Percentiles rank a stretch among this genome's conserved stretches.
phyloP scores from a whole-genome alignment of 2,329 filamentous ascomycete genomes.

The Chlorencoelia australis region DNA sequence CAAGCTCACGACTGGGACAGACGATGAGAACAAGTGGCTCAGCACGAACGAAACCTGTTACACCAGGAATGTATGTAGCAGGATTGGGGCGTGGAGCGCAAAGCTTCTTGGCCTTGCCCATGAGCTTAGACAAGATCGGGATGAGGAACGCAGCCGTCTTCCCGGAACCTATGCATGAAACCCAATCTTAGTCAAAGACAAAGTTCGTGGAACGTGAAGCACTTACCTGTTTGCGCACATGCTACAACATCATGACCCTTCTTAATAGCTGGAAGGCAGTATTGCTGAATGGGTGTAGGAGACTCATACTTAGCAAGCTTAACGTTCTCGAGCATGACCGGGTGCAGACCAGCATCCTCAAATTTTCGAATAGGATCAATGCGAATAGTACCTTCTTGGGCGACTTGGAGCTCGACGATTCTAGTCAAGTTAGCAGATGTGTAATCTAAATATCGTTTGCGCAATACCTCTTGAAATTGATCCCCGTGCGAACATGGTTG shows the following conservation, averaged over 20 bases:
- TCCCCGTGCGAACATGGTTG: constrained; percentile 40
- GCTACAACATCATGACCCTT: constrained; percentile 74
- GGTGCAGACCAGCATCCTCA: constrained; percentile 72
- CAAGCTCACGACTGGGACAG: constrained; percentile 79
- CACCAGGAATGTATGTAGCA: constrained; percentile 39
- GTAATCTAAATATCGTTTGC: neutral
- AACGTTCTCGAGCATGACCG: constrained; percentile 71
- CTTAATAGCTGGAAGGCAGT: constrained; percentile 70
- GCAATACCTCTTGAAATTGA: constrained; percentile 52
- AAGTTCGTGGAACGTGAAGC: neutral
- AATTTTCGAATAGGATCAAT: constrained; percentile 49
- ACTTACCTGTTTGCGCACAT: constrained; percentile 82
- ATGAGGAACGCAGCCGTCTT: constrained; percentile 93
- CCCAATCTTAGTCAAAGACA: neutral
- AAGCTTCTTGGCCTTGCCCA: constrained; percentile 91
- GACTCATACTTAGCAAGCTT: constrained; percentile 56
- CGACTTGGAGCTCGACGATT: constrained; percentile 43
- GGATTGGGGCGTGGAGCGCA: constrained; percentile 66
- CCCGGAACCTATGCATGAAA: constrained; percentile 62
- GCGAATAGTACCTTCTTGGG: constrained; percentile 44
- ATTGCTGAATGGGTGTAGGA: constrained; percentile 83
- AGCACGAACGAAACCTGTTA: constrained; percentile 47
- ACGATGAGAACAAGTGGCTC: constrained; percentile 85
- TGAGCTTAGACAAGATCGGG: constrained; percentile 79
- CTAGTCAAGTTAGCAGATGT: constrained; percentile 30